A percentile compares a stretch with the other conserved stretches of the same genome.
Evolutionary conservation across 1,139 yeast species (phyloP).

Genomic region (Saccharomyces hybrid): DNA sequence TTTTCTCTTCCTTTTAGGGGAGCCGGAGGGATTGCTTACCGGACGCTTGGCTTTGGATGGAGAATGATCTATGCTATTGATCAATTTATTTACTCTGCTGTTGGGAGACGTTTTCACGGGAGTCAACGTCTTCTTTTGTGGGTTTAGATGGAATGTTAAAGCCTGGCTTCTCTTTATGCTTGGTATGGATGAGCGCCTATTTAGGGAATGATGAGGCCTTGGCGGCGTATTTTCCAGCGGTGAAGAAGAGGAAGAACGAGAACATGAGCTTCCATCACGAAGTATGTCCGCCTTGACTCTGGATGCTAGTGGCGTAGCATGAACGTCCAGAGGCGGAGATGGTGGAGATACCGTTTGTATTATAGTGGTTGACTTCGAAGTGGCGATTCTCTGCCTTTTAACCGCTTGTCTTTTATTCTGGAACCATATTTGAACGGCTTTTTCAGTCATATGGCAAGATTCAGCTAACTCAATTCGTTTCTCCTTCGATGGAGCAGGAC

Average conservation of each 20-base stretch:
- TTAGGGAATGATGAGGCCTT: neutral
- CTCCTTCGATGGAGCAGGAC: constrained; percentile 73
- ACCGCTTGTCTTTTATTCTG: constrained; percentile 51
- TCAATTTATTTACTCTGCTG: constrained; percentile 28
- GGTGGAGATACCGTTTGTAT: neutral
- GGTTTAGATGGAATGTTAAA: constrained; percentile 27
- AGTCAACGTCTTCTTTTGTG: constrained; percentile 26
- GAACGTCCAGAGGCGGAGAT: neutral
- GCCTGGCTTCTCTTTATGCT: constrained; percentile 26
- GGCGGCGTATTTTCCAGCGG: constrained; percentile 4
- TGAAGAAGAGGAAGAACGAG: constrained; percentile 6
- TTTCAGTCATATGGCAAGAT: constrained; percentile 82
- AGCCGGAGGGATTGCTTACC: constrained; percentile 1
- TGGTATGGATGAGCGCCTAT: constrained; percentile 1
- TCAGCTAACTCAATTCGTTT: constrained; percentile 70
- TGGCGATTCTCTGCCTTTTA: constrained; percentile 9
- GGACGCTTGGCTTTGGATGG: constrained; percentile 3
- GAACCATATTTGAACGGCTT: constrained; percentile 97
- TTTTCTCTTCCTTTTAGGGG: neutral
- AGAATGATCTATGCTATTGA: constrained; percentile 15
- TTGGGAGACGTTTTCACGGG: constrained; percentile 29
- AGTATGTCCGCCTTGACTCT: constrained; percentile 5
- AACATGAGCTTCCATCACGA: constrained; percentile 2
- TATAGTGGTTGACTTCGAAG: constrained; percentile 4
- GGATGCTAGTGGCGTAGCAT: constrained; percentile 10